A percentile compares a stretch with the other conserved stretches of the same genome.
phyloP scores from a whole-genome alignment of 2,329 filamentous ascomycete genomes.

The Aspergillus japonicus region DNA sequence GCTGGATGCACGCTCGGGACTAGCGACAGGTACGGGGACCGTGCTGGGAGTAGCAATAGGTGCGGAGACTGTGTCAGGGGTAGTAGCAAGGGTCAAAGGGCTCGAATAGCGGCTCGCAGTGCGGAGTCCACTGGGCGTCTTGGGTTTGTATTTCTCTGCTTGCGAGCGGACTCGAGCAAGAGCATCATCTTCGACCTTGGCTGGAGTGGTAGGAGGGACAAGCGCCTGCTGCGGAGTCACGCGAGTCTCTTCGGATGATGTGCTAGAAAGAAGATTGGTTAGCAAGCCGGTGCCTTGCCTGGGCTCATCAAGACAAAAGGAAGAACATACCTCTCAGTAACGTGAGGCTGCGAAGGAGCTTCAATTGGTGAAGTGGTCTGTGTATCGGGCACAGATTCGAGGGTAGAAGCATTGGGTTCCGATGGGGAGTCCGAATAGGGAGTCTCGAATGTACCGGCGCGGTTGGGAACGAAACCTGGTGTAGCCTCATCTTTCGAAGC shows the following conservation, averaged over 20 bases:
- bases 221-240: conserved; percentile 14
- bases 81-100: conserved; percentile 17
- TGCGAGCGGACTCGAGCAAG: conserved; percentile 38
- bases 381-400: conserved; percentile 7
- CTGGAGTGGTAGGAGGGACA: conserved; percentile 20
- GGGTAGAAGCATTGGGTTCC: conserved; percentile 12
- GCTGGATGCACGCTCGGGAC: background rate
- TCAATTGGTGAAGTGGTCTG: conserved; percentile 7
- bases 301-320: background rate
- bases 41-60: background rate
- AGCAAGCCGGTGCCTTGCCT: background rate
- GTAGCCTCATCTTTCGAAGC: conserved; percentile 15
- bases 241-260: conserved; percentile 14
- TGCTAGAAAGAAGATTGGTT: conserved; percentile 3
- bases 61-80: conserved; percentile 15
- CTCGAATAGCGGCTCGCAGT: conserved; percentile 32
- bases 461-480: conserved; percentile 6
- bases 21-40: background rate
- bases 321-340: conserved; percentile 16
- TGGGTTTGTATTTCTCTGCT: conserved; percentile 45
- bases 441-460: conserved; percentile 26
- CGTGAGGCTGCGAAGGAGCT: background rate
- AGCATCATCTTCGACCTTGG: conserved; percentile 26
- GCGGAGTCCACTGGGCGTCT: conserved; percentile 44
- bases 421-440: conserved; percentile 33